phyloP scores from a whole-genome alignment of 768 basidiomycete species.

The Boletus sp. region DNA sequence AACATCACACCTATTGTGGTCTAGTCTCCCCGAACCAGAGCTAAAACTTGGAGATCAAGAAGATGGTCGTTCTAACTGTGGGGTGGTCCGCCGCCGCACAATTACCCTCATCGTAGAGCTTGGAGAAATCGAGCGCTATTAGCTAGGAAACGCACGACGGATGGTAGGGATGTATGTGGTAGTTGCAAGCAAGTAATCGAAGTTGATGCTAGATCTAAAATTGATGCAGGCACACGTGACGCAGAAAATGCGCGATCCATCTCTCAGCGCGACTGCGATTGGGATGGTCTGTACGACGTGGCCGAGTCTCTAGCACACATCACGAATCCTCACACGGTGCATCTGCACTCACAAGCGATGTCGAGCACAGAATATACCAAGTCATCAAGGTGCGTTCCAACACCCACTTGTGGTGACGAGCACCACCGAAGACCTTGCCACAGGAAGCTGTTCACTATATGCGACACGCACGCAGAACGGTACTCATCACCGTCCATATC shows the following conservation, averaged over 20 bases:
- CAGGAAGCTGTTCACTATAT: constrained; percentile 94
- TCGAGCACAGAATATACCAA: constrained; percentile 94
- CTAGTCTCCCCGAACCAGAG: too few species aligned
- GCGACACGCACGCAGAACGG: constrained; percentile 90
- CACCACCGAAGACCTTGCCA: neutral
- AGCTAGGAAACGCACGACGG: neutral
- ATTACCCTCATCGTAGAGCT: neutral
- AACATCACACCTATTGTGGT: neutral
- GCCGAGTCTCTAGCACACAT: constrained; percentile 88
- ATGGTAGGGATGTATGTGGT: neutral
- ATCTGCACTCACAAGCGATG: constrained; percentile 86
- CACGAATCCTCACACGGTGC: constrained; percentile 71
- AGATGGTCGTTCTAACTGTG: too few species aligned
- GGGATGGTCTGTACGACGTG: constrained; percentile 59
- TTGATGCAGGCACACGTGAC: too few species aligned
- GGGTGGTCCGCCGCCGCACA: too few species aligned
- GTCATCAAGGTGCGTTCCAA: constrained; percentile 70
- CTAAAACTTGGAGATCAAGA: too few species aligned
- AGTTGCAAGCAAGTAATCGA: too few species aligned
- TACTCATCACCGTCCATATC: constrained; percentile 84
- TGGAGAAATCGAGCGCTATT: neutral
- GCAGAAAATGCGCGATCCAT: too few species aligned
- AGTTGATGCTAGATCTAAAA: too few species aligned
- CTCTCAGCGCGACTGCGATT: neutral
- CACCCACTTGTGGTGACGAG: neutral